A percentile compares a stretch with the other conserved stretches of the same genome.
Evolutionary conservation across 768 basidiomycete species (phyloP).

Genomic region (Suillus variegatus): DNA sequence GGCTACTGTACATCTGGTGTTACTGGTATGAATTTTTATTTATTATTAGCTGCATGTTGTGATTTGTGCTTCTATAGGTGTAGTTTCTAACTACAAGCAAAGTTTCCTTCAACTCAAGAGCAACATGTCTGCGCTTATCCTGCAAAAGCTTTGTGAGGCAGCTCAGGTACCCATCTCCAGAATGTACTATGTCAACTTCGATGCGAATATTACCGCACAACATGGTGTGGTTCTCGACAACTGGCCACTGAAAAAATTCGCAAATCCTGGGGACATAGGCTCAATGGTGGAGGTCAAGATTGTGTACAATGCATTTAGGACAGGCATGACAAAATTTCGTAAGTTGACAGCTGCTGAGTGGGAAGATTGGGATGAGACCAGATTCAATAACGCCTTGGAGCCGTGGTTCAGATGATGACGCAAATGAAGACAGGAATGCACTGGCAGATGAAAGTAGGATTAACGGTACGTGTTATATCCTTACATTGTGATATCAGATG

Average conservation of each 20-base stretch:
- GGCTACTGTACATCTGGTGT: background rate
- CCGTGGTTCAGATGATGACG: too few species aligned
- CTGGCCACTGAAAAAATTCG: slow-evolving; percentile 21
- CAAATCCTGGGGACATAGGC: background rate
- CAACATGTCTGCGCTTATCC: background rate
- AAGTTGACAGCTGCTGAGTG: slow-evolving; percentile 1
- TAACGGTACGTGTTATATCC: background rate
- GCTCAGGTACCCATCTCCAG: slow-evolving; percentile 3
- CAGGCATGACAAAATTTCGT: background rate
- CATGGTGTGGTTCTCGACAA: slow-evolving; percentile 15
- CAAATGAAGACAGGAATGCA: background rate
- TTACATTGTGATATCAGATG: background rate
- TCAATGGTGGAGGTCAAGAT: slow-evolving; percentile 5
- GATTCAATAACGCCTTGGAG: background rate
- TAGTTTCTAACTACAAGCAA: background rate
- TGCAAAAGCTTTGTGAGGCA: background rate
- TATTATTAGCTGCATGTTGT: too few species aligned
- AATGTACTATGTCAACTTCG: slow-evolving; percentile 22
- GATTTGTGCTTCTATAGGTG: background rate
- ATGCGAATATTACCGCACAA: slow-evolving; percentile 14
- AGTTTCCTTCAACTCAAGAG: background rate
- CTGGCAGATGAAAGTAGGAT: too few species aligned
- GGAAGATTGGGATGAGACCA: background rate
- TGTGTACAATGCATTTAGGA: background rate
- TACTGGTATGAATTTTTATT: background rate